Conservation (phyloP, 306 rosid genomes). For the Rubus parviflorus region DNA sequence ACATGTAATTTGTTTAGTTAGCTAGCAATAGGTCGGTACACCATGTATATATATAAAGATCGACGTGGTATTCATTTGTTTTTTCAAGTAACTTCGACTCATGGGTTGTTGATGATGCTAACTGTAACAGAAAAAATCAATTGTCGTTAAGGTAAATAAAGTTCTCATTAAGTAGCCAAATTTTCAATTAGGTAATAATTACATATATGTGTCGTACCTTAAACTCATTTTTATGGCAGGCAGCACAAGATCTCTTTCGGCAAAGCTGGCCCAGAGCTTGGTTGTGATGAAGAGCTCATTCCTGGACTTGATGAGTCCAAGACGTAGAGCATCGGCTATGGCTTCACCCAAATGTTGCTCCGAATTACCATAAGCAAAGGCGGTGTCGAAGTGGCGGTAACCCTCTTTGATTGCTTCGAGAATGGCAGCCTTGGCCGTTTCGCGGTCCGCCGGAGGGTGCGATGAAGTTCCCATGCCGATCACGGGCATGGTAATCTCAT, state of each 20-base stretch:
- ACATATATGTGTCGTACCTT: neutral
- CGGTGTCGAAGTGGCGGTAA: conserved; percentile 36
- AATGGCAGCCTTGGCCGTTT: conserved; percentile 17
- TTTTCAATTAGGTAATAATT: too few species aligned
- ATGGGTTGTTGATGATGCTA: too few species aligned
- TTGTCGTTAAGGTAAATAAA: too few species aligned
- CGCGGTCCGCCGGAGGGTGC: neutral
- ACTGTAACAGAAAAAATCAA: too few species aligned
- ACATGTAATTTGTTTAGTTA: too few species aligned
- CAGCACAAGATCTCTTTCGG: conserved; percentile 48
- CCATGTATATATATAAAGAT: too few species aligned
- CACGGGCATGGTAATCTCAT: conserved; percentile 13
- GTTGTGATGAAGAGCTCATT: conserved; percentile 59
- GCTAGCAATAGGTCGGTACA: too few species aligned
- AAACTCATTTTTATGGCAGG: conserved; percentile 34
- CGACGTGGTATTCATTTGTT: too few species aligned
- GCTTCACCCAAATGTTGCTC: conserved; percentile 32
- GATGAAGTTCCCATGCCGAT: conserved; percentile 35
- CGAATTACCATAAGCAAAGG: conserved; percentile 16
- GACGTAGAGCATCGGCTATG: conserved; percentile 22
- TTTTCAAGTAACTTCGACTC: too few species aligned
- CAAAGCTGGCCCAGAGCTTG: conserved; percentile 51
- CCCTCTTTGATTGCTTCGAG: conserved; percentile 37
- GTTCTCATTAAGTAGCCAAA: too few species aligned
- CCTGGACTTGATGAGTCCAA: conserved; percentile 45